A percentile compares a stretch with the other conserved stretches of the same genome.
These are phyloP conservation scores for Royoungia palumana DNA, from an alignment of 768 basidiomycete species.

Conservation along the genomic window DNA sequence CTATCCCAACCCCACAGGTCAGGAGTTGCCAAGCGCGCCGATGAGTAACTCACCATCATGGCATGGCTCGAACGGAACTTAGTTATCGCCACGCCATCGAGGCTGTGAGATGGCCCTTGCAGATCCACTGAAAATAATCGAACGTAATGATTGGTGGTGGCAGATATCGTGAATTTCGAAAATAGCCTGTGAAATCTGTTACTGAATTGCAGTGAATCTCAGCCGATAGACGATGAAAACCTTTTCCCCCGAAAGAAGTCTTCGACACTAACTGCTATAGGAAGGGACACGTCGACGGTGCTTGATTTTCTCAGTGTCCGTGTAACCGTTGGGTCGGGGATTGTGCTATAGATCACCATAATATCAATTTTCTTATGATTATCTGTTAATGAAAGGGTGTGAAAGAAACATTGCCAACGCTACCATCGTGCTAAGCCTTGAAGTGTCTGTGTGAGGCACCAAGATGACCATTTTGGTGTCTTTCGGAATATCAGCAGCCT, in stretches of 20 bases:
- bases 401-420: conserved; percentile 18
- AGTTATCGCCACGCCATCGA: conserved; percentile 50
- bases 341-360: conserved; percentile 65
- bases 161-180: conserved; percentile 87
- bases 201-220: background rate
- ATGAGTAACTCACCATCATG: conserved; percentile 42
- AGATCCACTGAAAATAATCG: conserved; percentile 64
- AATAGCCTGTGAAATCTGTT: conserved; percentile 56
- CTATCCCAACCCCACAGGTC: conserved; percentile 38
- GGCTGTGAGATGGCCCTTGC: conserved; percentile 40
- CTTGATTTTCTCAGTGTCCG: conserved; percentile 55
- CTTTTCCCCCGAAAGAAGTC: conserved; percentile 90
- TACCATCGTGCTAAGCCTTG: conserved; percentile 60
- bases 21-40: background rate
- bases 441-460: conserved; percentile 66
- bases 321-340: conserved; percentile 45
- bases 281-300: conserved; percentile 65
- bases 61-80: conserved; percentile 46
- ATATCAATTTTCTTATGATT: conserved; percentile 62
- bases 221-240: conserved; percentile 27
- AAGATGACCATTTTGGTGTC: conserved; percentile 46
- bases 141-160: conserved; percentile 75
- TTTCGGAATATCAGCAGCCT: conserved; percentile 46
- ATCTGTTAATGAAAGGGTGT: background rate
- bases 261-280: conserved; percentile 90